Base-by-base conservation (phyloP, 768 basidiomycete species). In the Leccinum rimulosum region DNA sequence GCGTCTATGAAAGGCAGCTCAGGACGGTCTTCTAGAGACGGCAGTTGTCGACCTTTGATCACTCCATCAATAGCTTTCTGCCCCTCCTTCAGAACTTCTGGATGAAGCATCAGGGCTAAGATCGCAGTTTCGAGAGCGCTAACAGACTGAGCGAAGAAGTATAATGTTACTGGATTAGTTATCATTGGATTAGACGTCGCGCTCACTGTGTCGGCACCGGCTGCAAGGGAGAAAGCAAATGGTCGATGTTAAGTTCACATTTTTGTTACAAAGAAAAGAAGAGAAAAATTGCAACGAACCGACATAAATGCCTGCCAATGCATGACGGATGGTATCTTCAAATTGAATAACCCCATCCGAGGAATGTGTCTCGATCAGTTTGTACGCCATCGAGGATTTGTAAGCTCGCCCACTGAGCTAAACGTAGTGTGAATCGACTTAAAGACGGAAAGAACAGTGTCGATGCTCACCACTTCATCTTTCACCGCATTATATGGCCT, bases 141-240 rank as follows among this genome's bases (percentile, higher is more conserved):
- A 12, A 52, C 19, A 28, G 47, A 47, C 57, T 57, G 35, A 22
- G 11, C 17, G 31, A 35, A 35, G 4, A 25, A 27, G 14, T n/a
- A 31, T 52, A 12, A 1, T 12, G 14, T 9, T 9, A 6, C 17
- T 19, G 17, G 0, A 19, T 51, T 19, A 43, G 25, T 22, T 3
- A 15, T 14, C 11, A 11, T 31, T 15, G 11, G 4, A 19, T 51
- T 10, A 47, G 7, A 17, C 10, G 12, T 47, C 11, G 19, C 4
- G n/a, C 57, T 47, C 31, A 57, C 57, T n/a, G 57, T 57, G 22
- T 57, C 57, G 6, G 57, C 51, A 19, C 57, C 57, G 7, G 57
- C 57, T 57, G 40, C 10, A 43, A 43, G n/a, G 40, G 2, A 52
- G 25, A 15, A 43, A 8, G 14, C 10, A 36, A 27, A 48, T 28